Evolutionary conservation across 1,284 basidiomycete genomes (phyloP).

Genomic region (Polyporus tsugae): DNA sequence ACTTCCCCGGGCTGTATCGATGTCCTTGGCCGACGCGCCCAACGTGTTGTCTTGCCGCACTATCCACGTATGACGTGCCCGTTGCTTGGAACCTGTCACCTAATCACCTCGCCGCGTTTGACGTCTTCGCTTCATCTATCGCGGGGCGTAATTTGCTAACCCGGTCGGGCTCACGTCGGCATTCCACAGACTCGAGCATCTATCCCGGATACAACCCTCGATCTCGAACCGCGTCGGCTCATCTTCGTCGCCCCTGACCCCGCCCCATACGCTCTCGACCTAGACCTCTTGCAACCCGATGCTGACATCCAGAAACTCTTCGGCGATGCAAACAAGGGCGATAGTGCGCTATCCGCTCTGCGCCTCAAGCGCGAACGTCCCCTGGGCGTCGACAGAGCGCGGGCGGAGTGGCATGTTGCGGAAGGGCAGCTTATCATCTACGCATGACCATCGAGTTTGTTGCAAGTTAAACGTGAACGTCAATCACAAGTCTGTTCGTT

Average conservation of each 20-base stretch:
- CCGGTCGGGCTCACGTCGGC: constrained; percentile 1
- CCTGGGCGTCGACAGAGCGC: constrained; percentile 66
- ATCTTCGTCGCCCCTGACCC: constrained; percentile 54
- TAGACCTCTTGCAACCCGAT: constrained; percentile 62
- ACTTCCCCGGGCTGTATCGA: constrained; percentile 1
- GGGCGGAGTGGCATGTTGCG: constrained; percentile 69
- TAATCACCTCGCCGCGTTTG: neutral
- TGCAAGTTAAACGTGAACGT: neutral
- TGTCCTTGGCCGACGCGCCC: neutral
- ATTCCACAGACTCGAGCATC: constrained; percentile 52
- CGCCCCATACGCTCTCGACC: constrained; percentile 53
- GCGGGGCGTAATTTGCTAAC: neutral
- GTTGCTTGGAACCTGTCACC: neutral
- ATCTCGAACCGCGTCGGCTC: constrained; percentile 65
- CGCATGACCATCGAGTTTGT: constrained; percentile 36
- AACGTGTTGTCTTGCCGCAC: neutral
- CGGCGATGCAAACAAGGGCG: neutral
- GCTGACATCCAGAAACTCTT: constrained; percentile 49
- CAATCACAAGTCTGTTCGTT: neutral
- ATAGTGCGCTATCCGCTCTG: constrained; percentile 42
- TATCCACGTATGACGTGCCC: neutral
- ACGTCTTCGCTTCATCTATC: neutral
- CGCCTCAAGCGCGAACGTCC: constrained; percentile 61
- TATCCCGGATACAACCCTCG: constrained; percentile 59
- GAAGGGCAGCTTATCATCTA: constrained; percentile 55